Evolutionary conservation across 495 filamentous ascomycete genomes (phyloP).

Genomic region (Neurospora sp.): DNA sequence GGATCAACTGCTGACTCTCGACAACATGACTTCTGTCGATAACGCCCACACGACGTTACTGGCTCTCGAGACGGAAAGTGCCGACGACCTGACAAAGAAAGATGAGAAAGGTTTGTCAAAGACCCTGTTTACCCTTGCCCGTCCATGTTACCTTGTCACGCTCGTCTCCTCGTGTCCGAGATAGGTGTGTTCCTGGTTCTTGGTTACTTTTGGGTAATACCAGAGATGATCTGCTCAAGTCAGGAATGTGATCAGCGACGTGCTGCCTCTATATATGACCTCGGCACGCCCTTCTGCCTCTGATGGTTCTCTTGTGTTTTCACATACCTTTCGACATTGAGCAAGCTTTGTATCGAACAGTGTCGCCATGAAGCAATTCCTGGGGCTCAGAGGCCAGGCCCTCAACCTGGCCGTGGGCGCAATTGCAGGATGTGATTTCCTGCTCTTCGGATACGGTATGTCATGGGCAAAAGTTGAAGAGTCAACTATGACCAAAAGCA

Average conservation of each 20-base stretch:
- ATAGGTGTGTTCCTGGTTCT: neutral
- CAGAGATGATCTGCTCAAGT: neutral
- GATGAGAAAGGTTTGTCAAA: neutral
- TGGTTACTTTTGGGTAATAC: neutral
- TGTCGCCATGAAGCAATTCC: conserved; percentile 36
- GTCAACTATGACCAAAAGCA: neutral
- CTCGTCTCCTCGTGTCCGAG: neutral
- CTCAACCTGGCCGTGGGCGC: conserved; percentile 59
- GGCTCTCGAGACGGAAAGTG: neutral
- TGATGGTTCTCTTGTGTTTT: neutral
- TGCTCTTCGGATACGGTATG: conserved; percentile 39
- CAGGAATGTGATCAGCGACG: neutral
- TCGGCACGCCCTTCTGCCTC: neutral
- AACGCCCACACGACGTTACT: neutral
- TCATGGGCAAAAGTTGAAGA: neutral
- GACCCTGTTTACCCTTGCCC: neutral
- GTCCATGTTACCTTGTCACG: neutral
- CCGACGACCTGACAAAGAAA: neutral
- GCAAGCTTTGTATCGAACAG: neutral
- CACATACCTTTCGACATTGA: neutral
- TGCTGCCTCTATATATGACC: neutral
- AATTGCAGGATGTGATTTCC: conserved; percentile 62
- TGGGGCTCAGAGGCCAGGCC: conserved; percentile 55
- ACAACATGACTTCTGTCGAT: neutral
- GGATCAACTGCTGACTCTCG: neutral